These are phyloP conservation scores for Colletotrichum horii DNA, from an alignment of 2,329 filamentous ascomycete genomes.

Conservation along the genomic window DNA sequence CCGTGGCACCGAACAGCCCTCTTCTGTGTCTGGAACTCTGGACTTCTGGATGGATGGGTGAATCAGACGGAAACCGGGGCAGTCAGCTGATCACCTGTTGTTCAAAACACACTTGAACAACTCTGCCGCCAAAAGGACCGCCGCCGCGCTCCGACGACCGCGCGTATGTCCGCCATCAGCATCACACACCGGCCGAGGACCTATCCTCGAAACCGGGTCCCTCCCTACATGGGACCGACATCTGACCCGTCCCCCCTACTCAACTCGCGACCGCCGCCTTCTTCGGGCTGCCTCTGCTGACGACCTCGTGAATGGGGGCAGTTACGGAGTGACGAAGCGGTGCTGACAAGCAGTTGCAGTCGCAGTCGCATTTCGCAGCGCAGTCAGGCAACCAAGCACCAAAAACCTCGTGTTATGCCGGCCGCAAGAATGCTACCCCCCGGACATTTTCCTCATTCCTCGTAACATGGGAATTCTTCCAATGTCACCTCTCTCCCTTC, in stretches of 20 bases:
- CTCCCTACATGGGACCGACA: slow-evolving; percentile 6
- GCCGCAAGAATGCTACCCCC: not conserved
- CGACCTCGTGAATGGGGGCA: not conserved
- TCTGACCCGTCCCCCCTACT: slow-evolving; percentile 9
- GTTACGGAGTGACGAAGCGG: not conserved
- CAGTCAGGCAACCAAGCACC: not conserved
- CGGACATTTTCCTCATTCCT: not conserved
- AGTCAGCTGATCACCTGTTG: not conserved
- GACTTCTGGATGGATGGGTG: not conserved
- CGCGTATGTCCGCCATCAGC: not conserved
- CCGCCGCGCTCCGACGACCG: not conserved
- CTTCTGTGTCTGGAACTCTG: not conserved
- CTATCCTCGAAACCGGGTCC: not conserved
- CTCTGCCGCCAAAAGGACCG: not conserved
- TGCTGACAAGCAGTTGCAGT: not conserved
- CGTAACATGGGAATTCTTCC: not conserved
- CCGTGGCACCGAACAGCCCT: not conserved
- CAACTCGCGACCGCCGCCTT: not conserved
- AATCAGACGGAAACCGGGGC: not conserved
- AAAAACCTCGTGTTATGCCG: not conserved
- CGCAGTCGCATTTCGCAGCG: not conserved
- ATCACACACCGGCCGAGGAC: not conserved
- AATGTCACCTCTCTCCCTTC: not conserved
- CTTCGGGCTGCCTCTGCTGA: not conserved
- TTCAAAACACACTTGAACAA: not conserved